These are phyloP conservation scores for Zygoascus sp. DNA, from an alignment of 1,139 yeast species.

Conservation along the genomic window DNA sequence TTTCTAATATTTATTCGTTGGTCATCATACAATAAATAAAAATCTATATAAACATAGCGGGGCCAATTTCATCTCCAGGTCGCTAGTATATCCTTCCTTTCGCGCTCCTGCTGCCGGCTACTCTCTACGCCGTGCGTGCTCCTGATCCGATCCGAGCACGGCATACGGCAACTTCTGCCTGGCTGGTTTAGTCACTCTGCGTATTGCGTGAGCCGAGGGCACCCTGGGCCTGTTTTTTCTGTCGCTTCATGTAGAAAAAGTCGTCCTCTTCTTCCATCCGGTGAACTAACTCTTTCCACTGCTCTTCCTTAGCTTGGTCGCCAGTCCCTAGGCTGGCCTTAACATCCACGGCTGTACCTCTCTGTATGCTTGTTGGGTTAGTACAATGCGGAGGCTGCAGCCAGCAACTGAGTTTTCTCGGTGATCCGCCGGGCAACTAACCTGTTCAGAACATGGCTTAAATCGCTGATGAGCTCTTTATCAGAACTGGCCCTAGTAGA, in stretches of 20 bases:
- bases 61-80: no score
- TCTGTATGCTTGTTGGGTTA: conserved; percentile 12
- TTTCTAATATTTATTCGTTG: no score
- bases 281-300: conserved; percentile 19
- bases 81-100: no score
- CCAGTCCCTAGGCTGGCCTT: conserved; percentile 19
- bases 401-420: no score
- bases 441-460: background rate
- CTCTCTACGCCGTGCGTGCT: no score
- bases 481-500: background rate
- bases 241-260: conserved; percentile 15
- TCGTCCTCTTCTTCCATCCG: conserved; percentile 19
- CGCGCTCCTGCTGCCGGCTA: no score
- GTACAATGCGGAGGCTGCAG: no score
- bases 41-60: no score
- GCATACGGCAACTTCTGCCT: no score
- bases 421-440: background rate
- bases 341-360: conserved; percentile 19
- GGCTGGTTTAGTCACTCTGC: no score
- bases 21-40: no score
- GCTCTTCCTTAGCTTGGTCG: conserved; percentile 16
- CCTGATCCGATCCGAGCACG: no score
- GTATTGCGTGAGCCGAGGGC: background rate
- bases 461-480: background rate
- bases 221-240: background rate